A percentile compares a stretch with the other conserved stretches of the same genome.
Conservation (phyloP, 208 protist species). For the Wallacemonas sp. region DNA sequence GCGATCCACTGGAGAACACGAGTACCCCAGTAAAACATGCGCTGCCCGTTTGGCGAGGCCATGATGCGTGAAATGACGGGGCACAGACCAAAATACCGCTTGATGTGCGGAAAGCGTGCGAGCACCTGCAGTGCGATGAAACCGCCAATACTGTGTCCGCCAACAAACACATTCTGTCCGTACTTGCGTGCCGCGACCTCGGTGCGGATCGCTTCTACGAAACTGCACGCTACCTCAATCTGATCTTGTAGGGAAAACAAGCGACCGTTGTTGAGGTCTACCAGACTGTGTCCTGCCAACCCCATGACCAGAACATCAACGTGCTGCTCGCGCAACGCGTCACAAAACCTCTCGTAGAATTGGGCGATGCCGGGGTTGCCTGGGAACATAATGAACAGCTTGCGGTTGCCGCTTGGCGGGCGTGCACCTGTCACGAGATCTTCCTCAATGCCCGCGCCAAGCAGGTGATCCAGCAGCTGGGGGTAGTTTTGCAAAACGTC, state of each 20-base stretch:
- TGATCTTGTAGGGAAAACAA: conserved; percentile 73
- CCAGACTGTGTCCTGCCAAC: conserved; percentile 63
- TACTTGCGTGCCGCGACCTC: conserved; percentile 26
- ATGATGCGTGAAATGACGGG: conserved; percentile 56
- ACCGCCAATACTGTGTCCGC: conserved; percentile 81
- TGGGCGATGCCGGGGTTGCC: conserved; percentile 74
- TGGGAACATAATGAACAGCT: conserved; percentile 64
- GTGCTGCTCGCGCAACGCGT: conserved; percentile 13
- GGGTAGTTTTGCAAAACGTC: conserved; percentile 64
- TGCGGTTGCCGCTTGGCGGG: conserved; percentile 14
- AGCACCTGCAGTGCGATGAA: conserved; percentile 68
- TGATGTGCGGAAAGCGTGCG: conserved; percentile 35
- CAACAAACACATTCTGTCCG: conserved; percentile 47
- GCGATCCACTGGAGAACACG: conserved; percentile 30
- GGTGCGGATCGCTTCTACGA: conserved; percentile 26
- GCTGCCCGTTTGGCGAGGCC: conserved; percentile 56
- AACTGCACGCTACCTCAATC: conserved; percentile 55
- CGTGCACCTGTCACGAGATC: background rate
- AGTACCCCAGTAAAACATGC: conserved; percentile 27
- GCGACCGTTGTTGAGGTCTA: conserved; percentile 49
- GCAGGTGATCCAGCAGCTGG: conserved; percentile 36
- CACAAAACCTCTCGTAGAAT: conserved; percentile 60
- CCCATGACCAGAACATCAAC: conserved; percentile 80
- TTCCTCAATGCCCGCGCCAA: conserved; percentile 4
- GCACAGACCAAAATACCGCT: conserved; percentile 65